Base-by-base conservation (phyloP, 306 rosid genomes). In the Ormosia emarginata region DNA sequence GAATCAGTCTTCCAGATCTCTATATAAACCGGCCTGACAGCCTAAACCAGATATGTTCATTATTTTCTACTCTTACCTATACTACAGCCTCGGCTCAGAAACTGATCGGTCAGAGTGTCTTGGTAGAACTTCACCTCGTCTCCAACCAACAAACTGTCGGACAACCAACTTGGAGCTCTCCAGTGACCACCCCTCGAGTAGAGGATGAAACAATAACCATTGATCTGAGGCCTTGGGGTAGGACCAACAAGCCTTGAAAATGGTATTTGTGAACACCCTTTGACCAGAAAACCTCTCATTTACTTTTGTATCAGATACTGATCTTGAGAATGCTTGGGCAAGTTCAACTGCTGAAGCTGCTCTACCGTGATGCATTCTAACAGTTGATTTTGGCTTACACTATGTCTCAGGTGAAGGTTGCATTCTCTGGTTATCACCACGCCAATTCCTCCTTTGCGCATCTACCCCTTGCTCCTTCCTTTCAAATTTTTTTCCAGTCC, bases 281-380 rank as follows among this genome's bases (percentile, higher is more conserved):
- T 85, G 91, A 78, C 86, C 85, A 4, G 97, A 81, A 82, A 77
- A 70, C 74, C 78, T 86, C 71, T 93, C 92, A 34, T 86, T 64
- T 41, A 73, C 75, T 46, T 84, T 90, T 2, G 97, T 89, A 81
- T 93, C 94, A 1, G 99, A 93, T 57, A 87, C 92, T 8, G 99
- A 92, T 85, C 84, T 93, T 11, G 99, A 96, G 90, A 93, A 96
- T 69, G 94, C 90, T 89, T 92, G 94, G 40, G 97, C 99, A 79
- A 96, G 98, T 75, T 96, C 99, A 49, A 96, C 77, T 0, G 99
- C 98, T 1, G 99, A 93, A 81, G 99, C 92, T 43, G 91, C 98
- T 84, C 92, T 91, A 74, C 93, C 92, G 0, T 86, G 49, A 52
- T 87, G 91, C 63, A 14, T n/a, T 17, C 91, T 91, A 50, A 4